Percentiles rank a stretch among this genome's conserved stretches.
Conservation (phyloP, 805 yeast genomes). For the Suhomyces sp. region DNA sequence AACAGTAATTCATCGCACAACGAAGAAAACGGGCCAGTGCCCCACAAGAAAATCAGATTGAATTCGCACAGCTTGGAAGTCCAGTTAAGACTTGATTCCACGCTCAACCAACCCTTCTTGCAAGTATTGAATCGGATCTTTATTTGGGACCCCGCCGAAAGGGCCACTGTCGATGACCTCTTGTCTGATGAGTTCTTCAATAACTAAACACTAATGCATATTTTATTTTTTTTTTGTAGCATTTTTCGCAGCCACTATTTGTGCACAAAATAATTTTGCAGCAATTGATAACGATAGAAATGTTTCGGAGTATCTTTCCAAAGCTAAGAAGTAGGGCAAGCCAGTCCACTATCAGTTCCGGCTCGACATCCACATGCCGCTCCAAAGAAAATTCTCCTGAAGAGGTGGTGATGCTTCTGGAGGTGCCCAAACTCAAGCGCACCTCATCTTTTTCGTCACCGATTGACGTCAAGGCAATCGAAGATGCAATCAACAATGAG, state of each 20-base stretch:
- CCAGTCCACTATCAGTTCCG: background rate
- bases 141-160: slow-evolving; percentile 30
- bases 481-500: slow-evolving; percentile 1
- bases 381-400: background rate
- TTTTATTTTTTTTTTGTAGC: background rate
- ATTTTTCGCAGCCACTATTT: background rate
- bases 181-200: slow-evolving; percentile 3
- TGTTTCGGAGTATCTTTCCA: background rate
- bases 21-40: background rate
- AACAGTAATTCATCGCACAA: background rate
- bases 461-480: background rate
- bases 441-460: slow-evolving; percentile 3
- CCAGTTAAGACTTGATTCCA: slow-evolving; percentile 18
- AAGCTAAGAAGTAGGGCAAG: background rate
- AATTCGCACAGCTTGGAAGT: slow-evolving; percentile 31
- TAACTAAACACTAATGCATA: background rate
- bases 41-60: slow-evolving; percentile 21
- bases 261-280: background rate
- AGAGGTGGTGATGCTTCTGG: background rate
- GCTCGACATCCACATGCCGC: background rate
- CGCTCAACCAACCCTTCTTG: slow-evolving; percentile 15
- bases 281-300: background rate
- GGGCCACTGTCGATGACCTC: slow-evolving; percentile 10
- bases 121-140: slow-evolving; percentile 29
- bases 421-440: slow-evolving; percentile 3